Conservation (phyloP, 2,329 filamentous ascomycete species). For the Ascochyta koolunga region DNA sequence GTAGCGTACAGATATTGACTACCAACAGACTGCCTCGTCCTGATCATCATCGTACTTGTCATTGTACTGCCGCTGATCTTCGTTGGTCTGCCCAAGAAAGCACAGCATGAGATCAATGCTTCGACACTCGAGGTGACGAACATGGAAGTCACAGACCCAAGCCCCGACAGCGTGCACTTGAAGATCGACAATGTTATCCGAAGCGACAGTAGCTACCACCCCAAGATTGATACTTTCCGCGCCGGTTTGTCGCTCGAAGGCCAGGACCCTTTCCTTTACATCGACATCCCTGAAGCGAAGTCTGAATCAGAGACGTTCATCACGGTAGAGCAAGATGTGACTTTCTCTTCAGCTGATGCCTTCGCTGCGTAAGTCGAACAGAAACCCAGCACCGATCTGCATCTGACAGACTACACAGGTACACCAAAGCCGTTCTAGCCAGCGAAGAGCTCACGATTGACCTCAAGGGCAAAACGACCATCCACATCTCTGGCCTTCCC, state of each 20-base stretch:
- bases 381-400: too few species aligned
- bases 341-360: conserved; percentile 51
- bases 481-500: conserved; percentile 60
- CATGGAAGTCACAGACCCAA: conserved; percentile 59
- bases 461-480: conserved; percentile 58
- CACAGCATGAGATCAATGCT: conserved; percentile 60
- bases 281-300: conserved; percentile 54
- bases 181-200: conserved; percentile 56
- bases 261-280: conserved; percentile 51
- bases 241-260: conserved; percentile 57
- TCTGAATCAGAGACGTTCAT: conserved; percentile 51
- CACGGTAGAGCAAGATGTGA: conserved; percentile 52
- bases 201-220: conserved; percentile 59
- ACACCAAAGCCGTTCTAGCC: conserved; percentile 55
- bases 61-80: conserved; percentile 64
- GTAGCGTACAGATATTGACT: conserved; percentile 5
- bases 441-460: conserved; percentile 58
- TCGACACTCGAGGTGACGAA: conserved; percentile 58
- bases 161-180: conserved; percentile 56
- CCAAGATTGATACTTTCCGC: conserved; percentile 60
- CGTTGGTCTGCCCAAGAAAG: conserved; percentile 64
- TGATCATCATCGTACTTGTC: conserved; percentile 59
- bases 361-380: conserved; percentile 48
- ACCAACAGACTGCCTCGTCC: conserved; percentile 52
- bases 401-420: conserved; percentile 31